These are phyloP conservation scores for Colletotrichum sp. DNA, from an alignment of 2,329 filamentous ascomycete species.

Conservation along the genomic window DNA sequence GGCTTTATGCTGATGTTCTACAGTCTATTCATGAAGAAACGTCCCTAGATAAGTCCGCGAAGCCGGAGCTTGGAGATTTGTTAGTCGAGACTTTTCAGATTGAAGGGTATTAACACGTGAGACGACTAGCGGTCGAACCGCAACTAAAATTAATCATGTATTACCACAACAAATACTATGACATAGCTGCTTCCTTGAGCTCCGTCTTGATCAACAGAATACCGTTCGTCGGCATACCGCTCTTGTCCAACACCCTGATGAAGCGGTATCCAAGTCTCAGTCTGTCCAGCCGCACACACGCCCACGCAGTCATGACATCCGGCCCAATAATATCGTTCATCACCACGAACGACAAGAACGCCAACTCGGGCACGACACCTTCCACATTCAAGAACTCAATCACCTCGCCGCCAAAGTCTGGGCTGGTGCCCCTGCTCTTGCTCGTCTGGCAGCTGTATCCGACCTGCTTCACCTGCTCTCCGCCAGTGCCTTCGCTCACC, in stretches of 20 bases:
- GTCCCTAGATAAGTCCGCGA: too few species aligned
- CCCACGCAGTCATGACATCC: constrained; percentile 86
- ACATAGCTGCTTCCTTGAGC: background rate
- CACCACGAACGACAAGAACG: constrained; percentile 82
- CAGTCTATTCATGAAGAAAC: too few species aligned
- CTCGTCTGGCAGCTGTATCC: constrained; percentile 65
- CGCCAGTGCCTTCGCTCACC: constrained; percentile 42
- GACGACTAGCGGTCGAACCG: fast-evolving
- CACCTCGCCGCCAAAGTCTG: constrained; percentile 66
- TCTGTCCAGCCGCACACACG: constrained; percentile 84
- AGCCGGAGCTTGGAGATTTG: too few species aligned
- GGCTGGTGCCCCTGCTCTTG: constrained; percentile 61
- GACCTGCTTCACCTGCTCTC: constrained; percentile 40
- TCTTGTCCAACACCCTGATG: constrained; percentile 74
- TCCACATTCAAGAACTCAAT: constrained; percentile 62
- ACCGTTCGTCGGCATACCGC: constrained; percentile 71
- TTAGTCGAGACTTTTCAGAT: too few species aligned
- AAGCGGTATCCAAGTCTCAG: constrained; percentile 78
- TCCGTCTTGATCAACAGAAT: constrained; percentile 70
- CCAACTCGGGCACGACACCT: constrained; percentile 70
- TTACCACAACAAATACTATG: too few species aligned
- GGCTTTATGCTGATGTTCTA: too few species aligned
- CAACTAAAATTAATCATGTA: too few species aligned
- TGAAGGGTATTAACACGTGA: too few species aligned
- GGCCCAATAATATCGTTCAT: constrained; percentile 83